A percentile compares a stretch with the other conserved stretches of the same genome.
These are phyloP conservation scores for Saturnispora diversa DNA, from an alignment of 805 yeast genomes.

Conservation along the genomic window DNA sequence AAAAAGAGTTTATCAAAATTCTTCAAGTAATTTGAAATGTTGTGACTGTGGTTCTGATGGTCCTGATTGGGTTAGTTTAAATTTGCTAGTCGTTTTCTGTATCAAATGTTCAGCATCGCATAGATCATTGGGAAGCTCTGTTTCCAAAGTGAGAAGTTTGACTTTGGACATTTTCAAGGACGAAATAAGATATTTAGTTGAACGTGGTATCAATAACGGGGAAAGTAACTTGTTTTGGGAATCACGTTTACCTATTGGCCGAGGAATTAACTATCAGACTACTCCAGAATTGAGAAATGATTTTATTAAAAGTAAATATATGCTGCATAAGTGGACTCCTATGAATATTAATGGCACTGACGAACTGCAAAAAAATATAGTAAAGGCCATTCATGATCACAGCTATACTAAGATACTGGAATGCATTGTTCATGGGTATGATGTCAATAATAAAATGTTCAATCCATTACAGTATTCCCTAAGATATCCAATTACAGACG, in stretches of 20 bases:
- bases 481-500: conserved; percentile 26
- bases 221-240: conserved; percentile 58
- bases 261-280: conserved; percentile 31
- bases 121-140: conserved; percentile 74
- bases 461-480: conserved; percentile 45
- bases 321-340: conserved; percentile 38
- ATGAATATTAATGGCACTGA: conserved; percentile 19
- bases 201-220: conserved; percentile 41
- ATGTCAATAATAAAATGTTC: conserved; percentile 36
- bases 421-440: conserved; percentile 39
- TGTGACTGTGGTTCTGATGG: conserved; percentile 68
- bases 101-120: conserved; percentile 86
- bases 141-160: conserved; percentile 70
- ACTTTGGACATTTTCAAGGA: conserved; percentile 61
- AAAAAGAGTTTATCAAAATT: conserved; percentile 33
- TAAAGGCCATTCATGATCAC: not conserved
- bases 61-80: conserved; percentile 80
- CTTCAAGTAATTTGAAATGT: conserved; percentile 55
- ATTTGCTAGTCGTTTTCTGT: conserved; percentile 64
- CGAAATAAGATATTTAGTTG: conserved; percentile 51
- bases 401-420: conserved; percentile 31
- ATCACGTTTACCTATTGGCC: too few relatives aligned
- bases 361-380: conserved; percentile 19
- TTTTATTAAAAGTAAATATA: conserved; percentile 64
- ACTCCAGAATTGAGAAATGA: conserved; percentile 41